Evolutionary conservation across 2,329 filamentous ascomycete species (phyloP).

Genomic region (Aspergillus felis): DNA sequence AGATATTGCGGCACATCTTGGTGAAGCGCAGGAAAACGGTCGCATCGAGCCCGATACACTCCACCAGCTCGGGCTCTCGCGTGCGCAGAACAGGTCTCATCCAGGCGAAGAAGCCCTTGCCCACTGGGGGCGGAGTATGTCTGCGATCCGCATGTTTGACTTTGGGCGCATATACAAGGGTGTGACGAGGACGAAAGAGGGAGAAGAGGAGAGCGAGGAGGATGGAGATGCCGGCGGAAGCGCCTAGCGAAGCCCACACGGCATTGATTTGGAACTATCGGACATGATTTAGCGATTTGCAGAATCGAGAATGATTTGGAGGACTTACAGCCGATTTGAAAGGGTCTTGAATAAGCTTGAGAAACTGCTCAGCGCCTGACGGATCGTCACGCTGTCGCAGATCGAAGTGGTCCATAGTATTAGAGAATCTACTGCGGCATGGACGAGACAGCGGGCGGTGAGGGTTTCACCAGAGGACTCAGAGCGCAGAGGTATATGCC

Average conservation of each 20-base stretch:
- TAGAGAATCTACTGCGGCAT: conserved; percentile 14
- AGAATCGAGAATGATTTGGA: background rate
- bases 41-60: conserved; percentile 86
- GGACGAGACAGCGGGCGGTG: conserved; percentile 1
- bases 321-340: conserved; percentile 41
- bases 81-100: conserved; percentile 71
- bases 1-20: conserved; percentile 90
- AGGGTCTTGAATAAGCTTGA: conserved; percentile 43
- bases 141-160: conserved; percentile 87
- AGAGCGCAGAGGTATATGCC: background rate
- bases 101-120: conserved; percentile 87
- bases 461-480: background rate
- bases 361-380: conserved; percentile 34
- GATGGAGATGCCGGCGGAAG: conserved; percentile 70
- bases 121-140: conserved; percentile 81
- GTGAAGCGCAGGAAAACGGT: conserved; percentile 84
- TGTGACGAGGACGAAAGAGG: conserved; percentile 83
- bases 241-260: conserved; percentile 73
- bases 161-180: conserved; percentile 89
- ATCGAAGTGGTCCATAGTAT: conserved; percentile 25
- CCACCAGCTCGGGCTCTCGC: conserved; percentile 70
- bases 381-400: conserved; percentile 22
- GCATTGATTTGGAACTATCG: conserved; percentile 56
- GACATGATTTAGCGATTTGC: background rate
- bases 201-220: conserved; percentile 79